phyloP scores from a whole-genome alignment of 805 yeast species.

The Cyberlindnera sargentensis region DNA sequence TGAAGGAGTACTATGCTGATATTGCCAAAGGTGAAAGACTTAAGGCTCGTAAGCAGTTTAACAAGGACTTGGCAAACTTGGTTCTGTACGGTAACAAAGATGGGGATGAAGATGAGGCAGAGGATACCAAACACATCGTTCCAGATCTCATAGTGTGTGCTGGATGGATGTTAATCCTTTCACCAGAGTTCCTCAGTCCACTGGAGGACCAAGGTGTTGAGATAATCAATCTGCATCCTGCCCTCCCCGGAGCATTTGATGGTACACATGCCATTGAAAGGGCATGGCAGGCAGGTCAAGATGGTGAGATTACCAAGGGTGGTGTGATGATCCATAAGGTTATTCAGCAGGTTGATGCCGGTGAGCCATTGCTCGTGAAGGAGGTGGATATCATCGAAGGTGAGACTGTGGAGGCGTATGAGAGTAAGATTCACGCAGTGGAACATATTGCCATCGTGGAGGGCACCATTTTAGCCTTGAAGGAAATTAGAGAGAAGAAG shows the following conservation, averaged over 20 bases:
- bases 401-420: slow-evolving; percentile 76
- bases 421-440: slow-evolving; percentile 67
- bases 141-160: slow-evolving; percentile 95
- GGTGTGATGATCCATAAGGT: slow-evolving; percentile 97
- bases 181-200: slow-evolving; percentile 67
- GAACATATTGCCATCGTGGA: slow-evolving; percentile 94
- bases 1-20: slow-evolving; percentile 68
- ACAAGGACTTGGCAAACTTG: slow-evolving; percentile 66
- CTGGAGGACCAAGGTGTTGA: slow-evolving; percentile 55
- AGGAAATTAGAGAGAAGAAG: slow-evolving; percentile 11
- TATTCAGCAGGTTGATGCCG: slow-evolving; percentile 92
- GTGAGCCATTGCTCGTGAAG: slow-evolving; percentile 80
- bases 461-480: slow-evolving; percentile 65
- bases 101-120: slow-evolving; percentile 23
- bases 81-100: slow-evolving; percentile 44
- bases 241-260: slow-evolving; percentile 94
- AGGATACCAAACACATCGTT: slow-evolving; percentile 28
- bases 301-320: slow-evolving; percentile 65
- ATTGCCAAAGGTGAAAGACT: slow-evolving; percentile 64
- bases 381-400: slow-evolving; percentile 65
- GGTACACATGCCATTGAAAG: slow-evolving; percentile 97
- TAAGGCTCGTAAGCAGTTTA: slow-evolving; percentile 62
- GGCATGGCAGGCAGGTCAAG: slow-evolving; percentile 93
- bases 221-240: slow-evolving; percentile 93
- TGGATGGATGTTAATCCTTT: slow-evolving; percentile 94